Evolutionary conservation across 129 eudicot species (phyloP).

Genomic region (Apium graveolens): DNA sequence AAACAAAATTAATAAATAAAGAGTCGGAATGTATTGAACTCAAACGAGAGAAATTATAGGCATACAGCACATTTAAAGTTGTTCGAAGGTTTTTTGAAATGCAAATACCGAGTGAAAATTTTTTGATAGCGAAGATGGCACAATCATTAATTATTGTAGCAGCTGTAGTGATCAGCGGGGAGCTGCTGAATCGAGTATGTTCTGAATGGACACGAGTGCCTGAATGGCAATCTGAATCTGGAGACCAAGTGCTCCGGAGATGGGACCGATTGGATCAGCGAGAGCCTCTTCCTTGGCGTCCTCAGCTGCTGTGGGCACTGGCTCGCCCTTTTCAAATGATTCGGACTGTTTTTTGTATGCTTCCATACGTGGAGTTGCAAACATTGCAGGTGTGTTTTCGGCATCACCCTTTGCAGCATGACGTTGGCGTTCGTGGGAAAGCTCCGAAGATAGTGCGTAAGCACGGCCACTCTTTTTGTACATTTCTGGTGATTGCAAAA

Average conservation of each 20-base stretch:
- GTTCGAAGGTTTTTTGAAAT: background rate
- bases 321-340: background rate
- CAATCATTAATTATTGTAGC: background rate
- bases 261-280: background rate
- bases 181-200: background rate
- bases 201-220: background rate
- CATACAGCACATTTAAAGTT: background rate
- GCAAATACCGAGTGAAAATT: background rate
- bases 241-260: background rate
- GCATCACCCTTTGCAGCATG: conserved; percentile 3
- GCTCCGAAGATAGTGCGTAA: background rate
- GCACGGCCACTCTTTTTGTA: conserved; percentile 6
- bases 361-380: conserved; percentile 10
- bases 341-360: background rate
- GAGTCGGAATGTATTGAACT: background rate
- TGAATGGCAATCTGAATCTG: background rate
- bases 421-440: background rate
- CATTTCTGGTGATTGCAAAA: background rate
- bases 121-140: background rate
- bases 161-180: background rate
- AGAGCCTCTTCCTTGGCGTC: conserved; percentile 1
- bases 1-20: no score
- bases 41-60: background rate
- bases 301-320: background rate
- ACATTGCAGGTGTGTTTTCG: background rate